Conservation (phyloP, 106 monocot genomes). For the Agapanthus africanus region DNA sequence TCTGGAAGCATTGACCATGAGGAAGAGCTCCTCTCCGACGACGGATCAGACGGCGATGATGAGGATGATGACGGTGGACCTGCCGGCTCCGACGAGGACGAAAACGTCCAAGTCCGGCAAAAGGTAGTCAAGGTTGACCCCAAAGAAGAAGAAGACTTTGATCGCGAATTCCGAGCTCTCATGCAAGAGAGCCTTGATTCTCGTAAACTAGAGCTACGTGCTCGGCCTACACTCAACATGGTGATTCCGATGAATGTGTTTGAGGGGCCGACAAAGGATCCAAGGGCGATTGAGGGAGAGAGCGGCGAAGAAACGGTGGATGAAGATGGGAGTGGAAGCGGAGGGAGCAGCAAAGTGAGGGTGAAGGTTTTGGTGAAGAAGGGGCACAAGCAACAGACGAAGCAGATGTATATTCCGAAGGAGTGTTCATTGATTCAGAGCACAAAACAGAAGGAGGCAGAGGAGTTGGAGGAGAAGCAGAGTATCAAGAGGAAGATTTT, state of each 20-base stretch:
- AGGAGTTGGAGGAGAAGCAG: slow-evolving; percentile 92
- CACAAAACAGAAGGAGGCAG: slow-evolving; percentile 86
- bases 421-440: slow-evolving; percentile 81
- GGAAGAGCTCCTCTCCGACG: slow-evolving; percentile 64
- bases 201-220: slow-evolving; percentile 66
- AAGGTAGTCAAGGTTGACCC: slow-evolving; percentile 74
- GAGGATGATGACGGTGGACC: slow-evolving; percentile 60
- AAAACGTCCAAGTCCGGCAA: slow-evolving; percentile 62
- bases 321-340: slow-evolving; percentile 52
- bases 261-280: slow-evolving; percentile 67
- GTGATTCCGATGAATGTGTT: slow-evolving; percentile 90
- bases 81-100: slow-evolving; percentile 74
- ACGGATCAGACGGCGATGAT: slow-evolving; percentile 62
- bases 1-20: slow-evolving; percentile 75
- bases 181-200: slow-evolving; percentile 95
- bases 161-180: slow-evolving; percentile 71
- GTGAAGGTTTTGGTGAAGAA: slow-evolving; percentile 91
- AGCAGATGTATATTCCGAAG: slow-evolving; percentile 79
- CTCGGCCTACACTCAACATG: slow-evolving; percentile 78
- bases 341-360: slow-evolving; percentile 41
- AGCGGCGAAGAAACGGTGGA: slow-evolving; percentile 85
- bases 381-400: slow-evolving; percentile 94
- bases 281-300: slow-evolving; percentile 56
- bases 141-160: slow-evolving; percentile 83
- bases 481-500: slow-evolving; percentile 80